Percentiles rank a stretch among this genome's conserved stretches.
Evolutionary conservation across 2,329 filamentous ascomycete species (phyloP).

Genomic region (Nakataea oryzae): DNA sequence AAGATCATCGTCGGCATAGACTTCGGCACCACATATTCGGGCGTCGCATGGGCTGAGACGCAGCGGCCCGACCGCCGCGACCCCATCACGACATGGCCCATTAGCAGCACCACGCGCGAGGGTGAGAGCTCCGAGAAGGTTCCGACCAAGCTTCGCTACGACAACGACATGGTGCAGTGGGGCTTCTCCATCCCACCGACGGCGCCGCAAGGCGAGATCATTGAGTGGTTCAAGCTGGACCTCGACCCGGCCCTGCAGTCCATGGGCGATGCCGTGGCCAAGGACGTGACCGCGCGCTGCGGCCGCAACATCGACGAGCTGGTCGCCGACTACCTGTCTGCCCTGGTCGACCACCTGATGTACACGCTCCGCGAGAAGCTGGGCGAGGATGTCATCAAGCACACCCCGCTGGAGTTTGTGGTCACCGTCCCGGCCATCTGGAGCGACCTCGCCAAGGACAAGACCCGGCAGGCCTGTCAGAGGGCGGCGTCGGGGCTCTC

Average conservation of each 20-base stretch:
- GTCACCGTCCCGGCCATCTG: slow-evolving; percentile 50
- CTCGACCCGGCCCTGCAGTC: slow-evolving; percentile 24
- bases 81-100: slow-evolving; percentile 34
- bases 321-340: slow-evolving; percentile 37
- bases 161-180: slow-evolving; percentile 32
- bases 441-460: slow-evolving; percentile 42
- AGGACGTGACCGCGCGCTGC: slow-evolving; percentile 13
- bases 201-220: slow-evolving; percentile 24
- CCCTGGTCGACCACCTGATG: slow-evolving; percentile 36
- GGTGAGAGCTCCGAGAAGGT: slow-evolving; percentile 34
- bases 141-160: slow-evolving; percentile 35
- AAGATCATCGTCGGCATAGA: slow-evolving; percentile 43
- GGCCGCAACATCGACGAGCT: slow-evolving; percentile 26
- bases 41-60: slow-evolving; percentile 40
- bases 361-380: slow-evolving; percentile 30
- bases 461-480: slow-evolving; percentile 33
- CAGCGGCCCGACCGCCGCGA: slow-evolving; percentile 27
- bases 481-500: slow-evolving; percentile 7
- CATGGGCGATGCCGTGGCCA: slow-evolving; percentile 18
- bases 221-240: slow-evolving; percentile 40
- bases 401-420: slow-evolving; percentile 35
- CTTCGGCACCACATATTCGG: slow-evolving; percentile 47
- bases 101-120: slow-evolving; percentile 21
- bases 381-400: slow-evolving; percentile 27
- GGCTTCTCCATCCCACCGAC: slow-evolving; percentile 35